These are phyloP conservation scores for Tuctoria greenei DNA, from an alignment of 176 grass and related monocot species.

Conservation along the genomic window DNA sequence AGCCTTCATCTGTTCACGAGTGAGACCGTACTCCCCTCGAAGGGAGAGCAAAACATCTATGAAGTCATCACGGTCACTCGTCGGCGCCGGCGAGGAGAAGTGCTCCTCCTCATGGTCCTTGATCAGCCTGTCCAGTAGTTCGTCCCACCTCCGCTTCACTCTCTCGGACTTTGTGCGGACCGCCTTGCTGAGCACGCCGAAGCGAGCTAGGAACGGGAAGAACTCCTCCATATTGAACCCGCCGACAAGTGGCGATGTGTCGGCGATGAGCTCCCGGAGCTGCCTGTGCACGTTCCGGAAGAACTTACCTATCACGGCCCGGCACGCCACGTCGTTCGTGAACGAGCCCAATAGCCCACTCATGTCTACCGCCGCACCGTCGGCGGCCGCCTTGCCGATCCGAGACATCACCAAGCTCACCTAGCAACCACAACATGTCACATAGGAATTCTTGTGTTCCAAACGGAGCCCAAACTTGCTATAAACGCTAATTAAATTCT, in stretches of 20 bases:
- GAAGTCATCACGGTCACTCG: constrained; percentile 2
- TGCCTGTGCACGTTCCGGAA: background rate
- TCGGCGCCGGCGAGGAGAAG: background rate
- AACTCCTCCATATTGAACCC: constrained; percentile 16
- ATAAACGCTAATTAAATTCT: too few relatives aligned
- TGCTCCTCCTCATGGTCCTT: constrained; percentile 13
- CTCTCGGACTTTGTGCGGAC: background rate
- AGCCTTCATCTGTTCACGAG: constrained; percentile 3
- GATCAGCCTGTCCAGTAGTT: constrained; percentile 34
- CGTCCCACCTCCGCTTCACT: constrained; percentile 31
- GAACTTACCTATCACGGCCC: constrained; percentile 28
- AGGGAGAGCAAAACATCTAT: constrained; percentile 33
- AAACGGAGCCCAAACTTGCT: too few relatives aligned
- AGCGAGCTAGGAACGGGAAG: background rate
- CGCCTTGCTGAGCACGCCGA: background rate
- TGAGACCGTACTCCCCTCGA: constrained; percentile 19
- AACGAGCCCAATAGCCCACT: background rate
- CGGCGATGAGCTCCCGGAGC: background rate
- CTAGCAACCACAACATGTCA: background rate
- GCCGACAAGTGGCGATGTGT: background rate
- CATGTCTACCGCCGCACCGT: constrained; percentile 16
- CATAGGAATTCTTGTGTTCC: too few relatives aligned
- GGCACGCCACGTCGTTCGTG: constrained; percentile 30
- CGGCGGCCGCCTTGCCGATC: background rate
- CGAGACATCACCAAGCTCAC: background rate